Conservation (phyloP, 2,329 filamentous ascomycete genomes). For the Tothia fuscella region DNA sequence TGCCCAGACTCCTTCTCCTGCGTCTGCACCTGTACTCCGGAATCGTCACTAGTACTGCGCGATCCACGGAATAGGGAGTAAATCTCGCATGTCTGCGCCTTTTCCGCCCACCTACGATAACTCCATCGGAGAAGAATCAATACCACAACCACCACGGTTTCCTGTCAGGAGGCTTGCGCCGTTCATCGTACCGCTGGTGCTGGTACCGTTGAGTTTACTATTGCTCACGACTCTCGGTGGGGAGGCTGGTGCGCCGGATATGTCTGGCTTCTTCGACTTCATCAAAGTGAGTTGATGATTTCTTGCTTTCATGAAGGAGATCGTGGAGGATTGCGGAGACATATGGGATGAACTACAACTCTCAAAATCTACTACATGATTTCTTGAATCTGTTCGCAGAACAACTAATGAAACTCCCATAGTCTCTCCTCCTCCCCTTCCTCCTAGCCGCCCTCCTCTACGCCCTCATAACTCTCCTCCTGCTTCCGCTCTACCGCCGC, state of each 20-base stretch:
- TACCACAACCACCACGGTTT: not conserved
- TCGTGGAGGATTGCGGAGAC: no score
- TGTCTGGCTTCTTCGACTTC: not conserved
- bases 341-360: no score
- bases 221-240: not conserved
- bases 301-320: not conserved
- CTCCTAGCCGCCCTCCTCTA: constrained; percentile 32
- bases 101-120: not conserved
- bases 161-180: not conserved
- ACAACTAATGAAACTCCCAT: not conserved
- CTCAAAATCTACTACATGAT: no score
- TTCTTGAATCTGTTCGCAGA: not conserved
- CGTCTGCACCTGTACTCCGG: no score
- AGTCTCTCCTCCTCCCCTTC: constrained; percentile 35
- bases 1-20: no score
- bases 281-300: no score
- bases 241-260: not conserved
- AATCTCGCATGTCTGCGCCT: not conserved
- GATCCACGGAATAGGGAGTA: no score
- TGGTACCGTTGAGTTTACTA: not conserved
- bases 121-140: not conserved
- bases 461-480: constrained; percentile 26
- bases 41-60: no score
- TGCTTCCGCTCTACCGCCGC: constrained; percentile 33
- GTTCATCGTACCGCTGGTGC: not conserved